phyloP scores from a whole-genome alignment of 2,329 filamentous ascomycete genomes.

The Neopestalotiopsis sp. region DNA sequence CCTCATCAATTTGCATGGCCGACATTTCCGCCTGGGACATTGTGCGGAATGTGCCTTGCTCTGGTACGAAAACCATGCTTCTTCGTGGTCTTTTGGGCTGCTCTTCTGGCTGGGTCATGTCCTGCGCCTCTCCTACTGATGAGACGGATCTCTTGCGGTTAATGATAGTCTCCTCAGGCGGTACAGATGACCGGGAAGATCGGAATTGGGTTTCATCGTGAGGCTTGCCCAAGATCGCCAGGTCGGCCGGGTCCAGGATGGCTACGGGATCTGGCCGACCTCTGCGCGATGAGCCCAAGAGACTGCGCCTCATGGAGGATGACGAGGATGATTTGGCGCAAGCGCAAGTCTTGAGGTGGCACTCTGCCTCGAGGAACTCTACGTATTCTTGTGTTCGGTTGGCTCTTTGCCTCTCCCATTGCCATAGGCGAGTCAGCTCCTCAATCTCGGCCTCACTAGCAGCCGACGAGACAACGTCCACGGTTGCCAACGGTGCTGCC shows the following conservation, averaged over 20 bases:
- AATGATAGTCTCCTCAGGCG: constrained; percentile 24
- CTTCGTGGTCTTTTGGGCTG: constrained; percentile 45
- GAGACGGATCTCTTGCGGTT: constrained; percentile 25
- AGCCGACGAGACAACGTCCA: constrained; percentile 60
- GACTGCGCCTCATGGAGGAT: constrained; percentile 32
- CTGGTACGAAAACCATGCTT: constrained; percentile 64
- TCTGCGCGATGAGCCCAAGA: constrained; percentile 37
- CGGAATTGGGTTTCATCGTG: constrained; percentile 26
- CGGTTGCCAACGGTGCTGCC: constrained; percentile 52
- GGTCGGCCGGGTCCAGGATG: constrained; percentile 48
- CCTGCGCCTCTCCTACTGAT: constrained; percentile 33
- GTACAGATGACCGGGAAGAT: constrained; percentile 35
- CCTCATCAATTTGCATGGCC: constrained; percentile 43
- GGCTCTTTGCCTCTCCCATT: constrained; percentile 67
- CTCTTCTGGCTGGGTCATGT: constrained; percentile 28
- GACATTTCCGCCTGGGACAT: constrained; percentile 60
- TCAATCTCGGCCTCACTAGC: constrained; percentile 65
- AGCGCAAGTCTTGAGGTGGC: constrained; percentile 69
- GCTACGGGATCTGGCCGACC: constrained; percentile 41
- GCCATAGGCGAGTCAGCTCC: constrained; percentile 56
- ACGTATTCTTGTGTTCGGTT: constrained; percentile 74
- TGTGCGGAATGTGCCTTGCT: constrained; percentile 68
- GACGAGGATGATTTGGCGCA: constrained; percentile 51
- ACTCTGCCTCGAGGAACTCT: constrained; percentile 79
- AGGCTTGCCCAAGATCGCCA: constrained; percentile 47